phyloP scores from a whole-genome alignment of 176 grass and related monocot species.

The Raddia distichophylla region DNA sequence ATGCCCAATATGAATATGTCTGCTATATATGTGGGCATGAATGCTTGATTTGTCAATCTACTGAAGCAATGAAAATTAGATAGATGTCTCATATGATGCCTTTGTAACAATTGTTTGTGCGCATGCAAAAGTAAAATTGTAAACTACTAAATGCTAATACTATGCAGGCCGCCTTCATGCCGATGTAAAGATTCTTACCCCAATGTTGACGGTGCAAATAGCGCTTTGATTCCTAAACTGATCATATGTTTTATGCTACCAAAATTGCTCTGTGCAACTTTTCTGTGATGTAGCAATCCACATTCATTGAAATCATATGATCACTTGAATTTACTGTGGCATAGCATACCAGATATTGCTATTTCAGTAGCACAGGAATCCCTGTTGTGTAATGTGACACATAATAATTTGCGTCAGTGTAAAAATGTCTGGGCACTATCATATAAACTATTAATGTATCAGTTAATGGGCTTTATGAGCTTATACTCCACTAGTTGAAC shows the following conservation, averaged over 20 bases:
- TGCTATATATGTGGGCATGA: background rate
- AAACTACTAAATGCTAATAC: background rate
- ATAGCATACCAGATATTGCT: background rate
- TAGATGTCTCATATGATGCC: background rate
- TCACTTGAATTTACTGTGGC: background rate
- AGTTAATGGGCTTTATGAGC: background rate
- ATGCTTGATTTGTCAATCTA: background rate
- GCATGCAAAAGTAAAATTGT: background rate
- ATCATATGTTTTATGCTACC: background rate
- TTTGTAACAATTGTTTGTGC: background rate
- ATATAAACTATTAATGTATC: background rate
- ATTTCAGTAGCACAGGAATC: background rate
- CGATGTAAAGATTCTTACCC: background rate
- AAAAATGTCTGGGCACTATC: background rate
- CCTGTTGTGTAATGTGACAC: background rate
- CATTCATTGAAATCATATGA: background rate
- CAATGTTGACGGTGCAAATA: background rate
- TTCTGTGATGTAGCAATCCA: background rate
- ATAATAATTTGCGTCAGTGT: background rate
- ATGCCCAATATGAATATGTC: background rate
- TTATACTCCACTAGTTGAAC: background rate
- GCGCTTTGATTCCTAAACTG: background rate
- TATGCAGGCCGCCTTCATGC: background rate
- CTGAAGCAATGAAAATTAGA: background rate
- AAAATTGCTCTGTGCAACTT: background rate